A percentile compares a stretch with the other conserved stretches of the same genome.
Evolutionary conservation across 441 rosid genomes (phyloP).

Genomic region (Hura crepitans): DNA sequence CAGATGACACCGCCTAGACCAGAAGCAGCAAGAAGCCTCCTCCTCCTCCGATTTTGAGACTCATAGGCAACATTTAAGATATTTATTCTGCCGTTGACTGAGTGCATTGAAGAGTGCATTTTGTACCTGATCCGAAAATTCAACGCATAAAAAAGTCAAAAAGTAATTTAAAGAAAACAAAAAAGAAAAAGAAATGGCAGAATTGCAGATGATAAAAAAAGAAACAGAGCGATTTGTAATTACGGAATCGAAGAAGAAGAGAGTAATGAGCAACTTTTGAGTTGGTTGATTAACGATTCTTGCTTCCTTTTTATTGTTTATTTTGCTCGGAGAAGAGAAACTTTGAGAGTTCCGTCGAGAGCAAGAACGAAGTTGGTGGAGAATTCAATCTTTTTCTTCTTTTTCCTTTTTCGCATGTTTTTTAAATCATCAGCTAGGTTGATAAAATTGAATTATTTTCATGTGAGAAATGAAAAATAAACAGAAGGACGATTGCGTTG

Average conservation of each 20-base stretch:
- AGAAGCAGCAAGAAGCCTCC: conserved; percentile 11
- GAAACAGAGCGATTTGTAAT: neutral
- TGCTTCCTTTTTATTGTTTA: neutral
- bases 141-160: conserved; percentile 14
- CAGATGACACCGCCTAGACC: conserved; percentile 16
- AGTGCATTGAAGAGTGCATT: conserved; percentile 60
- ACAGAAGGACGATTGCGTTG: conserved; percentile 20
- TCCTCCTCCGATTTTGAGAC: conserved; percentile 25
- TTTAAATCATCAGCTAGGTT: neutral
- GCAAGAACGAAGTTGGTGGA: conserved; percentile 31
- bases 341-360: conserved; percentile 44
- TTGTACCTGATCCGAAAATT: conserved; percentile 25
- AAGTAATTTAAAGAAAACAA: neutral
- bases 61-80: conserved; percentile 32
- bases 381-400: conserved; percentile 15
- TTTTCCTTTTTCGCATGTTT: neutral
- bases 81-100: conserved; percentile 30
- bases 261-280: neutral
- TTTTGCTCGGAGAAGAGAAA: conserved; percentile 5
- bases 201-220: neutral
- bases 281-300: neutral
- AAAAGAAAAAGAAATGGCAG: neutral
- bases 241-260: neutral
- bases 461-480: neutral
- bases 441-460: too few species aligned